Evolutionary conservation across 495 filamentous ascomycete genomes (phyloP), one percentile per base, ranked within the genome.

Genomic region (Thermothielavioides terrestris): DNA sequence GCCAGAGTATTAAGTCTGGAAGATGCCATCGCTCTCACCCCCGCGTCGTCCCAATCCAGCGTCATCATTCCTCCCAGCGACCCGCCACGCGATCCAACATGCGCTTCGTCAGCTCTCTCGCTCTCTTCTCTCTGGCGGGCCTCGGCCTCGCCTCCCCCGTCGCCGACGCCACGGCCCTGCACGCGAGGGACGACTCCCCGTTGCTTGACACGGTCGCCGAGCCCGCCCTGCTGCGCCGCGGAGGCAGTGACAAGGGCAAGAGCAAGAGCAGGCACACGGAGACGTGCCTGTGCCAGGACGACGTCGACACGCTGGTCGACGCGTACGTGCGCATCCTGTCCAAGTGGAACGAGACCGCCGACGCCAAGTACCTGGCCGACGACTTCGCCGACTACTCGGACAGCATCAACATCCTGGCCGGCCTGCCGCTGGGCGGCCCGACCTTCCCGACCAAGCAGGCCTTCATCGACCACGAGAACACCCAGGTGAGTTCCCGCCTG

Each of bases 351-450:
- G 36, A 43, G n/a, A 50, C 38, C n/a, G n/a, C n/a, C 9, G 51
- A 61, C 51, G 56, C 49, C 37, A 46, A 56, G 37, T 63, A 55
- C 49, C 38, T 60, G 6, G 27, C 56, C 18, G 32, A 55, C 4
- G 23, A 43, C 36, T 64, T 67, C 35, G n/a, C 14, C 35, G 64
- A 65, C 46, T 26, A 20, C 3, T 61, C 57, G 12, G 62, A 63
- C 55, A 56, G 50, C 52, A 67, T 67, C 60, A 65, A 65, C 49
- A 55, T 46, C 25, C 41, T 67, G 3, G 51, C 56, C 9, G 52
- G 54, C 9, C 42, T 54, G 15, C 57, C 62, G 1, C 43, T 63
- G 1, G 64, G 63, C n/a, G 12, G 2, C 12, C 21, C 40, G 34
- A 67, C 61, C 17, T 67, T 67, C 46, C 56, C 61, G 4, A 52